Conservation (phyloP, 1,139 yeast species). For the Magnusiomyces ingens region DNA sequence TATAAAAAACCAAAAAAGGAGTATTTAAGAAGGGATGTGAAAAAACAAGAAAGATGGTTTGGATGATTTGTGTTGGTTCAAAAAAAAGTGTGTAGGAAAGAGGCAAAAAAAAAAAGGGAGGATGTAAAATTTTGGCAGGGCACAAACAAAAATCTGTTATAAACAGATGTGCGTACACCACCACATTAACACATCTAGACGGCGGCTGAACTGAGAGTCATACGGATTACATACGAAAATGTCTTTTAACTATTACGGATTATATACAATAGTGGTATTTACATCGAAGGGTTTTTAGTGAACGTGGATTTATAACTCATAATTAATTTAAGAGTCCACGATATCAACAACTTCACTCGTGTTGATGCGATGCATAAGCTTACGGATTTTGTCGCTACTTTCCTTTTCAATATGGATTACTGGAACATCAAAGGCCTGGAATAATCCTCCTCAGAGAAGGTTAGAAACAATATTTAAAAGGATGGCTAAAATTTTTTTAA, state of each 20-base stretch:
- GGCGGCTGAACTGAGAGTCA: no score
- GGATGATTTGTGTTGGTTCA: no score
- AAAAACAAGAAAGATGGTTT: not conserved
- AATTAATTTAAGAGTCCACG: conserved; percentile 12
- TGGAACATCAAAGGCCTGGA: conserved; percentile 74
- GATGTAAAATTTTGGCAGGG: no score
- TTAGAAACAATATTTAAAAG: not conserved
- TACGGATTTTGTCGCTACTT: conserved; percentile 37
- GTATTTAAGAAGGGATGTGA: not conserved
- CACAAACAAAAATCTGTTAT: not conserved
- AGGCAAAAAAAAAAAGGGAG: no score
- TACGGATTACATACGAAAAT: no score
- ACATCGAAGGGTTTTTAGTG: no score
- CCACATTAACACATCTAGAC: not conserved
- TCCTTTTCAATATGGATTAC: conserved; percentile 65
- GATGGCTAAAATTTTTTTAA: not conserved
- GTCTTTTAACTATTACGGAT: no score
- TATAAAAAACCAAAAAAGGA: not conserved
- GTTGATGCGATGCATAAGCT: conserved; percentile 72
- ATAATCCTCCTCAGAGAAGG: not conserved
- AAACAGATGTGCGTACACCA: not conserved
- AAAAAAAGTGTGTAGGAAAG: no score
- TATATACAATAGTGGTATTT: no score
- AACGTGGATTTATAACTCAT: no score
- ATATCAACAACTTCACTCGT: conserved; percentile 43